Evolutionary conservation across 75 land plant species (phyloP).

Genomic region (Sequoia sempervirens): DNA sequence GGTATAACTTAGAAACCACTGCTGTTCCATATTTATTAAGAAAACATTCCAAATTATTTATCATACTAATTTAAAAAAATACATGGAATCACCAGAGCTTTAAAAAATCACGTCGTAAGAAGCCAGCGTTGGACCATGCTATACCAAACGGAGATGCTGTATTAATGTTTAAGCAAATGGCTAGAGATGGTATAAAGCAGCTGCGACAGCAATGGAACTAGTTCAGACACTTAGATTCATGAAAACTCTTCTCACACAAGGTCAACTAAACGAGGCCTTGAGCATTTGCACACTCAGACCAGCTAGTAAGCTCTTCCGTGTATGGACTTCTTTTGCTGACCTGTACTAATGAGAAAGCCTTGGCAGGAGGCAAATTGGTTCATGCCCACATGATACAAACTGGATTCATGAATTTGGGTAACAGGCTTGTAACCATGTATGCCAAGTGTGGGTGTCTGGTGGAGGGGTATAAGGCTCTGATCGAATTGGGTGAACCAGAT

Average conservation of each 20-base stretch:
- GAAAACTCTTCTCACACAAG: not conserved
- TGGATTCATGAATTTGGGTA: conserved; percentile 15
- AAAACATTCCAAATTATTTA: too few relatives aligned
- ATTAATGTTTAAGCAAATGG: not conserved
- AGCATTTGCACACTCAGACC: not conserved
- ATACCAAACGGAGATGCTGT: not conserved
- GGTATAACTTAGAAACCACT: too few relatives aligned
- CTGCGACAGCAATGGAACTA: not conserved
- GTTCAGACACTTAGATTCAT: not conserved
- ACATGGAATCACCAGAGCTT: too few relatives aligned
- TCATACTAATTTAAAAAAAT: too few relatives aligned
- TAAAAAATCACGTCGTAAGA: too few relatives aligned
- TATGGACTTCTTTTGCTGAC: not conserved
- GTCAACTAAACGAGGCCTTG: not conserved
- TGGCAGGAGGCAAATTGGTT: not conserved
- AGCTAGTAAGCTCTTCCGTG: not conserved
- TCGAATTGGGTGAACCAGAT: not conserved
- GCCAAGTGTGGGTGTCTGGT: conserved; percentile 10
- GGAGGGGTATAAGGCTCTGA: conserved; percentile 7
- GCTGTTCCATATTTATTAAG: too few relatives aligned
- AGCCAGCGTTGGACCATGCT: too few relatives aligned
- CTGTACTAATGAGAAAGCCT: conserved; percentile 3
- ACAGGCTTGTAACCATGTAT: not conserved
- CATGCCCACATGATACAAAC: not conserved
- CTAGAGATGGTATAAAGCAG: not conserved